Evolutionary conservation across 495 filamentous ascomycete species (phyloP), one percentile per base, ranked within the genome.

Genomic region (Podospora pseudopauciseta): DNA sequence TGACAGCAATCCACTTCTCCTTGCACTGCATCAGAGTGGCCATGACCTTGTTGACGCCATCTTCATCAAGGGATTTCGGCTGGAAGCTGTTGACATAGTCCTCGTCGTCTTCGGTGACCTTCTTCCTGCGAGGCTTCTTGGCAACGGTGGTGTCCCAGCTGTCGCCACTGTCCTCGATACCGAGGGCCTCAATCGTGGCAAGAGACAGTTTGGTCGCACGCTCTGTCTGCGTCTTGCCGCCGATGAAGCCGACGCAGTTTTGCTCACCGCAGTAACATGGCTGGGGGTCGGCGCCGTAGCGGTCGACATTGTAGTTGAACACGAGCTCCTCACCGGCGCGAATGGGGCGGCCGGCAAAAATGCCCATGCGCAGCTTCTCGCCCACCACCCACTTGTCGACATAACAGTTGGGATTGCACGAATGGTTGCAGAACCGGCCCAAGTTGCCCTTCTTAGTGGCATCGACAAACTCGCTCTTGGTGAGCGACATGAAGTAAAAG

Each of bases 221-320:
- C 73, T 97, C 94, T 0, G 96, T 99, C 81, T 99, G 95, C 5
- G 95, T 98, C 79, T 94, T 95, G 66, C 95, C 95, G 68, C 95
- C 95, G 69, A 99, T 97, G 79, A 92, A 97, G 57, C 95, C 95
- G 16, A 92, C 90, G 80, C 95, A 99, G 76, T 97, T 98, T 5
- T 90, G 83, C 78, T 99, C 95, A 66, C 88, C 93, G 79, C 95
- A 99, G 76, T 97, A 98, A 79, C 95, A 99, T 13, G 91, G 92
- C 78, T 97, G 94, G 62, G 95, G 94, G 73, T 98, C 92, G 39
- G 95, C 94, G 67, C 95, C 95, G 74, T 99, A 99, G 67, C 95
- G 89, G 76, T 99, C 95, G 65, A 99, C 95, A 71, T 99, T 99
- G 85, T 99, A 99, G 82, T 99, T 97, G 84, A 99, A 99, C n/a